Percentiles rank a stretch among this genome's conserved stretches.
Conservation (phyloP, 176 grass and related monocot genomes). For the Avena atlantica region DNA sequence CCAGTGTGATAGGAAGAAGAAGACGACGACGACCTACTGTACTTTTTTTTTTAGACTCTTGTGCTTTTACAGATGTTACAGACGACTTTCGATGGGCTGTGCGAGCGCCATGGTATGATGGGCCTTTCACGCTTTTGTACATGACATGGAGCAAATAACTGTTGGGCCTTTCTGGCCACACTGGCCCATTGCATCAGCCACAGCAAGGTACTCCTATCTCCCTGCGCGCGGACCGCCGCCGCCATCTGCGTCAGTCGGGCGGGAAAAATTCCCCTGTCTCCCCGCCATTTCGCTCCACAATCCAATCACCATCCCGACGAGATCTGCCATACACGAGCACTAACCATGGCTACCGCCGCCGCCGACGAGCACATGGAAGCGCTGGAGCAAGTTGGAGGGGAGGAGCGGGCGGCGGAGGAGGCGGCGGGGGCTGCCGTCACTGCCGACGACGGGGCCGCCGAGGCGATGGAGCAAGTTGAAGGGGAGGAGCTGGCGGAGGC, state of each 20-base stretch:
- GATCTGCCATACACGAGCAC: constrained; percentile 3
- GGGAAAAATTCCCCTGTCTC: constrained; percentile 32
- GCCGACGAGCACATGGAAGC: background rate
- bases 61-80: too few species aligned
- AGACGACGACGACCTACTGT: too few species aligned
- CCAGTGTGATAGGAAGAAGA: background rate
- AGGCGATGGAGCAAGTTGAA: constrained; percentile 28
- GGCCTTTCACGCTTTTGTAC: background rate
- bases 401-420: background rate
- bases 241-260: constrained; percentile 15
- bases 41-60: too few species aligned
- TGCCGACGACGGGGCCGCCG: background rate
- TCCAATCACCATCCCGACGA: background rate
- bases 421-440: too few species aligned
- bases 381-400: background rate
- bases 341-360: constrained; percentile 35
- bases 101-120: background rate
- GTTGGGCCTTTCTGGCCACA: background rate
- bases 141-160: background rate
- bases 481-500: background rate
- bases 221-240: background rate
- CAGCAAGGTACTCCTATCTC: background rate
- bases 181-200: background rate
- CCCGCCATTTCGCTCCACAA: constrained; percentile 34
- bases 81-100: background rate